phyloP scores from a whole-genome alignment of 1,284 basidiomycete species.

The Austropuccinia psidii region DNA sequence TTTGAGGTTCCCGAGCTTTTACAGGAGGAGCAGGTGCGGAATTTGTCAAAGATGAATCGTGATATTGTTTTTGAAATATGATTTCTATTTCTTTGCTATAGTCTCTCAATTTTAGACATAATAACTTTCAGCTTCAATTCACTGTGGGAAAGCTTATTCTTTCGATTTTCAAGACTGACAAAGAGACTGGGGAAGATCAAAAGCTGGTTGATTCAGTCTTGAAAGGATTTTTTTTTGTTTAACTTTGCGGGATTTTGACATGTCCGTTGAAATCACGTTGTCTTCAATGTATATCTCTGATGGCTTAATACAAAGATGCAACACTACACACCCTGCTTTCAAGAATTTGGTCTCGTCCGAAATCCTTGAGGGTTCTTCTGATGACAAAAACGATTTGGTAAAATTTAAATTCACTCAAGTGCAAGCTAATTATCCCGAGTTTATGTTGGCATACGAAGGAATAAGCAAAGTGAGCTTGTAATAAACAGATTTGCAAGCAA shows the following conservation, averaged over 20 bases:
- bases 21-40: slow-evolving; percentile 53
- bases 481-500: neutral
- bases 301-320: slow-evolving; percentile 62
- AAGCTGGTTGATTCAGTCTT: slow-evolving; percentile 72
- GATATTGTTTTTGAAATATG: neutral
- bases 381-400: slow-evolving; percentile 61
- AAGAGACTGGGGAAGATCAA: slow-evolving; percentile 55
- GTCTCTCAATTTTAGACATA: slow-evolving; percentile 64
- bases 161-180: slow-evolving; percentile 64
- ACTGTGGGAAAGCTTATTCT: slow-evolving; percentile 79
- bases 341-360: slow-evolving; percentile 69
- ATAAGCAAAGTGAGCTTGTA: slow-evolving; percentile 55
- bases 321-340: slow-evolving; percentile 46
- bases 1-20: slow-evolving; percentile 66
- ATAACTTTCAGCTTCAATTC: slow-evolving; percentile 80
- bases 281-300: slow-evolving; percentile 55
- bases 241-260: slow-evolving; percentile 69
- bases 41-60: neutral
- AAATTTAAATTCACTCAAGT: slow-evolving; percentile 74
- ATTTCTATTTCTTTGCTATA: slow-evolving; percentile 42
- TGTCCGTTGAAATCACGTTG: slow-evolving; percentile 78
- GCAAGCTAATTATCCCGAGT: slow-evolving; percentile 80
- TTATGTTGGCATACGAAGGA: slow-evolving; percentile 69
- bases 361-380: slow-evolving; percentile 48
- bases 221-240: slow-evolving; percentile 67